phyloP scores from a whole-genome alignment of 352 stramenopile species.

The Pythium periplocum region DNA sequence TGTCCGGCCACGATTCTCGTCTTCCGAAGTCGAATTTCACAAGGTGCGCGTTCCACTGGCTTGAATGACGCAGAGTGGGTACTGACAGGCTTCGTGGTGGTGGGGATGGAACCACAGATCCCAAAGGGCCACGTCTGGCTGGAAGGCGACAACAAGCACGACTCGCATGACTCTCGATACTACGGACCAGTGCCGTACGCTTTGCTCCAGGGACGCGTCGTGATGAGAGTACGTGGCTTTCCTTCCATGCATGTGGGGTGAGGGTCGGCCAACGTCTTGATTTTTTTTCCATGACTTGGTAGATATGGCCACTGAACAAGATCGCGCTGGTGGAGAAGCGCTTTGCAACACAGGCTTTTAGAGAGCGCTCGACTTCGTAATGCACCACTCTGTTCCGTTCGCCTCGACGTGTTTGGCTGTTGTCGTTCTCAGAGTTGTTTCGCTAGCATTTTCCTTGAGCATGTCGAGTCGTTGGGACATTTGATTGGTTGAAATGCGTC shows the following conservation, averaged over 20 bases:
- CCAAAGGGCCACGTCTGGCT: slow-evolving; percentile 94
- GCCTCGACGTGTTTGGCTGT: no score
- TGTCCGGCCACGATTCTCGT: slow-evolving; percentile 62
- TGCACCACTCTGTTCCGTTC: no score
- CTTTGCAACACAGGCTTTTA: slow-evolving; percentile 42
- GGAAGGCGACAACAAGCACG: slow-evolving; percentile 95
- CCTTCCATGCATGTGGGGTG: no score
- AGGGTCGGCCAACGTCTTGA: no score
- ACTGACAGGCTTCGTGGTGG: no score
- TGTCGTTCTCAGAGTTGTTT: no score
- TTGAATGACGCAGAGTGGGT: no score
- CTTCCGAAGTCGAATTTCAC: slow-evolving; percentile 69
- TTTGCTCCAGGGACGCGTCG: slow-evolving; percentile 86
- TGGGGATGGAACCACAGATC: slow-evolving; percentile 24
- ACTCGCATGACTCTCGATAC: slow-evolving; percentile 94
- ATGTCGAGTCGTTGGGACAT: no score
- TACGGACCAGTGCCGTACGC: slow-evolving; percentile 93
- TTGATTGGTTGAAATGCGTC: no score
- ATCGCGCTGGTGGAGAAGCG: slow-evolving; percentile 60
- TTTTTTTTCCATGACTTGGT: no score
- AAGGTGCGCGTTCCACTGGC: slow-evolving; percentile 24
- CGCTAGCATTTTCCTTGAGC: no score
- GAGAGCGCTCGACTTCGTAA: slow-evolving; percentile 22
- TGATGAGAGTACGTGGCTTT: slow-evolving; percentile 73
- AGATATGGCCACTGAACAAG: slow-evolving; percentile 82